phyloP scores from a whole-genome alignment of 164 flowering plant species.

The Vitis riparia region DNA sequence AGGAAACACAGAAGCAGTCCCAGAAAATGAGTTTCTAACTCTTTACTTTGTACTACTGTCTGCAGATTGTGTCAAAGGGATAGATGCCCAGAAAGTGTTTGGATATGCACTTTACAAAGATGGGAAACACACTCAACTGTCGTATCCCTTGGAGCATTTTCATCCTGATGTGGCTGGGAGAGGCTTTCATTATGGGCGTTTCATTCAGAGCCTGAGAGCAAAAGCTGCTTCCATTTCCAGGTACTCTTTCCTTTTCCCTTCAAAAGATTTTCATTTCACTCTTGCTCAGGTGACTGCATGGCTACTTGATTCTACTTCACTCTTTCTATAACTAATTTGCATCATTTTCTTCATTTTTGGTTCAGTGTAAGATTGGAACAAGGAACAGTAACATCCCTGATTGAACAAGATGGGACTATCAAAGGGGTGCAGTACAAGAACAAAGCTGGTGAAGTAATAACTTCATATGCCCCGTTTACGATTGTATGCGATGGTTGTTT shows the following conservation, averaged over 20 bases:
- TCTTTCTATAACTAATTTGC: not conserved
- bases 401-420: slow-evolving; percentile 29
- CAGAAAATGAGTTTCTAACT: too few relatives aligned
- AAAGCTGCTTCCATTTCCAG: slow-evolving; percentile 29
- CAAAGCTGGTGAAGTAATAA: slow-evolving; percentile 19
- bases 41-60: too few relatives aligned
- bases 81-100: slow-evolving; percentile 24
- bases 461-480: slow-evolving; percentile 13
- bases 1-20: not conserved
- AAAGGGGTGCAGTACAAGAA: slow-evolving; percentile 31
- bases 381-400: slow-evolving; percentile 30
- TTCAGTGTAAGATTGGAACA: slow-evolving; percentile 30
- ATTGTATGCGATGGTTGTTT: too few relatives aligned
- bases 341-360: not conserved
- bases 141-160: slow-evolving; percentile 27
- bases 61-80: slow-evolving; percentile 30
- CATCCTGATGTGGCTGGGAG: slow-evolving; percentile 27
- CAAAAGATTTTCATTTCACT: not conserved
- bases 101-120: slow-evolving; percentile 31
- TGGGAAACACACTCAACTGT: slow-evolving; percentile 18
- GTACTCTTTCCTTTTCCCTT: slow-evolving; percentile 11
- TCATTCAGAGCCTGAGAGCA: slow-evolving; percentile 27
- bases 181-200: slow-evolving; percentile 34
- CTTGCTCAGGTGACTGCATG: too few relatives aligned
- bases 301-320: not conserved